Conservation (phyloP, 192 early-diverging fungal genomes). For the Radiomyces spectabilis region DNA sequence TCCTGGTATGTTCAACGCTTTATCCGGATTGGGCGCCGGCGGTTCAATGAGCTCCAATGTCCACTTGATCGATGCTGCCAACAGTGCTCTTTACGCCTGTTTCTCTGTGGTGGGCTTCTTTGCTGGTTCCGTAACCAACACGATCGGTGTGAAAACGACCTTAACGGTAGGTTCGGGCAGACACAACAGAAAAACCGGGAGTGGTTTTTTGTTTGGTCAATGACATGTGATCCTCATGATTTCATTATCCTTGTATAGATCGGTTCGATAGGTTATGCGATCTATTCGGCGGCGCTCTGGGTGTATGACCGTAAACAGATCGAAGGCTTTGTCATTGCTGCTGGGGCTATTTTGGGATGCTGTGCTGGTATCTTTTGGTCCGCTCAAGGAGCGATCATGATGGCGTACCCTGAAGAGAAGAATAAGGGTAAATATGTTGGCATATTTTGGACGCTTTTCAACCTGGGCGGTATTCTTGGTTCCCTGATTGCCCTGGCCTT, state of each 20-base stretch:
- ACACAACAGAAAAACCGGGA: neutral
- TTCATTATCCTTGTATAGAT: conserved; percentile 54
- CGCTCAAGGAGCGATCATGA: conserved; percentile 75
- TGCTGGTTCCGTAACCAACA: conserved; percentile 22
- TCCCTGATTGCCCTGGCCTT: conserved; percentile 65
- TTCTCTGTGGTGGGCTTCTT: conserved; percentile 48
- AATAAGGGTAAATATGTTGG: conserved; percentile 75
- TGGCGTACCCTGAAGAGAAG: conserved; percentile 73
- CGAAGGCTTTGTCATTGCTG: conserved; percentile 53
- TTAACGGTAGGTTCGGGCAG: conserved; percentile 7
- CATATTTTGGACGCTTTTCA: conserved; percentile 86
- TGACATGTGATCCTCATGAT: no score
- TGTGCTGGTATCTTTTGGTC: conserved; percentile 68
- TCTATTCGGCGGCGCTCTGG: conserved; percentile 62
- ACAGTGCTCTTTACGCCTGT: conserved; percentile 66
- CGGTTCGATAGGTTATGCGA: conserved; percentile 51
- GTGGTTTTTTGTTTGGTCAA: no score
- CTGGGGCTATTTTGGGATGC: conserved; percentile 74
- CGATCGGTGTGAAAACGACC: conserved; percentile 15
- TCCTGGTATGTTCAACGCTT: conserved; percentile 78
- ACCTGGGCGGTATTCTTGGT: conserved; percentile 74
- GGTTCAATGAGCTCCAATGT: conserved; percentile 20
- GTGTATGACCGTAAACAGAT: conserved; percentile 42
- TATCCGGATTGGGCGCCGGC: conserved; percentile 28
- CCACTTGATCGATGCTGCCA: conserved; percentile 34